Percentiles rank a stretch among this genome's conserved stretches.
Evolutionary conservation across 1,284 basidiomycete species (phyloP).

Genomic region (Malassezia dermatis): DNA sequence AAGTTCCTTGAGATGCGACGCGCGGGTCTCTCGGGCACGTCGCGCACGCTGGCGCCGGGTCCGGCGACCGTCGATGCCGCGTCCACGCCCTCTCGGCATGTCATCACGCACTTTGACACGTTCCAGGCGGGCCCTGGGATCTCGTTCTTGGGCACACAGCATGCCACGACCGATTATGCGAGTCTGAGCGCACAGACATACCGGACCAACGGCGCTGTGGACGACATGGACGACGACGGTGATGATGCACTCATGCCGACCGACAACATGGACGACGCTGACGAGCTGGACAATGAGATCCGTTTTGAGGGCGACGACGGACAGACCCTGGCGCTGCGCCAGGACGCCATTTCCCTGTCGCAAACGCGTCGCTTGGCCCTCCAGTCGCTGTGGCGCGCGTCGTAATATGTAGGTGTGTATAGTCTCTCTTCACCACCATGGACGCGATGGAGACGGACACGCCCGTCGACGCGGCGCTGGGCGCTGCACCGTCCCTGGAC

Average conservation of each 20-base stretch:
- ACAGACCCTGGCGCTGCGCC: constrained; percentile 33
- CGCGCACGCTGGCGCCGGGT: neutral
- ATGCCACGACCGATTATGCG: neutral
- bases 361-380: constrained; percentile 24
- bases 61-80: neutral
- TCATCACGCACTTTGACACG: constrained; percentile 34
- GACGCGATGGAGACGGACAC: constrained; percentile 6
- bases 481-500: constrained; percentile 5
- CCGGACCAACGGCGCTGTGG: neutral
- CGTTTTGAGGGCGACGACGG: constrained; percentile 42
- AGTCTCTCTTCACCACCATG: neutral
- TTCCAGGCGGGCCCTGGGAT: constrained; percentile 37
- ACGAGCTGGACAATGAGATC: constrained; percentile 25
- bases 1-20: constrained; percentile 35
- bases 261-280: constrained; percentile 18
- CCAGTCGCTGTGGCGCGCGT: constrained; percentile 4
- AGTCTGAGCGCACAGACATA: neutral
- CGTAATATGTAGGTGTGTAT: neutral
- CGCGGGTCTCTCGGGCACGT: neutral
- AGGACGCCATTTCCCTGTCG: constrained; percentile 40
- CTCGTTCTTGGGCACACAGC: constrained; percentile 24
- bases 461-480: neutral
- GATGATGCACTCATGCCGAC: constrained; percentile 23
- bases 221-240: constrained; percentile 33
- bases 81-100: constrained; percentile 19